Conservation (phyloP, 768 basidiomycete genomes). For the Boletus vermiculosoides region DNA sequence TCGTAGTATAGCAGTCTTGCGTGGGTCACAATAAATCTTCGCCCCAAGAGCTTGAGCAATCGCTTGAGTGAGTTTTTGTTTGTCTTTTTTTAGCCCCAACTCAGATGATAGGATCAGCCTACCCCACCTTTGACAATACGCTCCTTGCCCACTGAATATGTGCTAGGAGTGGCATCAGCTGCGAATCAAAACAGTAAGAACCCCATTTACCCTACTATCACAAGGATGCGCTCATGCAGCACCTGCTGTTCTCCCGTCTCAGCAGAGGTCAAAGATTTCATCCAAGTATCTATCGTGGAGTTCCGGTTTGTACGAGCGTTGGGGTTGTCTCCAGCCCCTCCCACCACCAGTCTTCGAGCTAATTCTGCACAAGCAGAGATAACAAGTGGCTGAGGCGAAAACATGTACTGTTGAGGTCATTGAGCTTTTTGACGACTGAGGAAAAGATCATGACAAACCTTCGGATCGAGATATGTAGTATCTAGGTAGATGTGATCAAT, state of each 20-base stretch:
- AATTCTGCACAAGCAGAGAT: slow-evolving; percentile 90
- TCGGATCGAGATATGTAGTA: slow-evolving; percentile 92
- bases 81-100: neutral
- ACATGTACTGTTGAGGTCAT: slow-evolving; percentile 64
- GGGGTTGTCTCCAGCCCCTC: slow-evolving; percentile 34
- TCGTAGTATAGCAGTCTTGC: slow-evolving; percentile 78
- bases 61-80: slow-evolving; percentile 46
- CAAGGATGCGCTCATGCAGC: slow-evolving; percentile 43
- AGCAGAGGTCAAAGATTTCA: slow-evolving; percentile 32
- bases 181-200: neutral
- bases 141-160: slow-evolving; percentile 98
- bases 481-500: slow-evolving; percentile 92
- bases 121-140: slow-evolving; percentile 87
- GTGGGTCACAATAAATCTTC: slow-evolving; percentile 86
- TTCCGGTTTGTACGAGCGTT: slow-evolving; percentile 23
- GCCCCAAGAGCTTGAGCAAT: slow-evolving; percentile 78
- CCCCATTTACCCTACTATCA: slow-evolving; percentile 67
- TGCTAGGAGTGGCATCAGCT: slow-evolving; percentile 45
- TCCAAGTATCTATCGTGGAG: slow-evolving; percentile 53
- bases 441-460: slow-evolving; percentile 40
- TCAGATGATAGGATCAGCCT: neutral
- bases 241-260: slow-evolving; percentile 36
- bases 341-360: slow-evolving; percentile 54
- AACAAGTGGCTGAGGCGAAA: slow-evolving; percentile 93
- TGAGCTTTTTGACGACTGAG: slow-evolving; percentile 1